Evolutionary conservation across 805 yeast species (phyloP), one percentile per base, ranked within the genome.

Genomic region (Blastobotrys robertii): DNA sequence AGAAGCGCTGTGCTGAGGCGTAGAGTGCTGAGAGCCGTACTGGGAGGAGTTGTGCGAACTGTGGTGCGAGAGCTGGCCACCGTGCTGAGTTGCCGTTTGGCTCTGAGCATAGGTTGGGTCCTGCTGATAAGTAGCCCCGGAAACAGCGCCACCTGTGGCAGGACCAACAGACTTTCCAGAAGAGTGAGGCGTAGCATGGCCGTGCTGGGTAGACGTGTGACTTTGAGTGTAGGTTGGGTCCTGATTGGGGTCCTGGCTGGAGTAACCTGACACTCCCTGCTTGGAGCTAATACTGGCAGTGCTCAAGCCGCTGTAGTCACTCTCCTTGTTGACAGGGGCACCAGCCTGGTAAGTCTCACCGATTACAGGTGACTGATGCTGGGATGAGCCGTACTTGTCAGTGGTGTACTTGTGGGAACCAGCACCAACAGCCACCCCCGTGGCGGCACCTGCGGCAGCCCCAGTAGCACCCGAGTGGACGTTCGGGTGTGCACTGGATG

Each of bases 361-460:
- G n/a, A 19, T 15, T 4, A 15, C 19, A 28, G 37, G n/a, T 34
- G n/a, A 14, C 15, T 12, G 22, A 4, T 11, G 3, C n/a, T 34
- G 22, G 22, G n/a, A 3, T 4, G 14, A 11, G 29, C 15, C 38
- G 11, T 16, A 10, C 30, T 25, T 36, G 38, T n/a, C 13, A 36
- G 38, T 11, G 11, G 29, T 11, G 30, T 30, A 8, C 30, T 32
- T 12, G 11, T 30, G 12, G 4, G 41, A 41, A 15, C 32, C 30
- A 25, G 25, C 42, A 11, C 35, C 44, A 8, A 10, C 39, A 11
- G 44, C 37, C 15, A n/a, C 40, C 9, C 44, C 44, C 12, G 34
- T 29, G n/a, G 42, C 45, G 25, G 45, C 34, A 12, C 45, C 45
- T 12, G 25, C 38, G 25, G 38, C 42, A 16, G 30, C 11, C 6